Percentiles rank a stretch among this genome's conserved stretches.
Evolutionary conservation across 108 stramenopile species (phyloP).

Genomic region (Pseudonitzschia multistriata): DNA sequence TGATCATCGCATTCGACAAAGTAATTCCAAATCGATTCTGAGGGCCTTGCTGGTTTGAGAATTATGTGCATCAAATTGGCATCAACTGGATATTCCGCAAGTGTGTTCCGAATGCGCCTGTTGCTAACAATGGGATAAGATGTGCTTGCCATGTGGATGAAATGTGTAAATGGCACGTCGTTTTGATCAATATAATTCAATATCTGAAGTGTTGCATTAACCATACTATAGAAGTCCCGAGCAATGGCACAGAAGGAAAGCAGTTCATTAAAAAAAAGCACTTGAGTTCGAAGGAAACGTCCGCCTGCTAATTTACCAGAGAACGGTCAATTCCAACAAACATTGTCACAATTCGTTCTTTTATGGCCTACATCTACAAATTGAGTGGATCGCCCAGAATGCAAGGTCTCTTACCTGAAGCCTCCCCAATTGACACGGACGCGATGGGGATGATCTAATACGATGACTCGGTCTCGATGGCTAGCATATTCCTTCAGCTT

Average conservation of each 20-base stretch:
- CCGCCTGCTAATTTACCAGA: background rate
- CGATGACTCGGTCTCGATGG: conserved; percentile 47
- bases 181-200: conserved; percentile 50
- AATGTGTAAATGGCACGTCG: conserved; percentile 68
- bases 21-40: conserved; percentile 80
- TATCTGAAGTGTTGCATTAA: conserved; percentile 90
- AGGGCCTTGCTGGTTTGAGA: conserved; percentile 66
- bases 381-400: background rate
- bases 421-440: conserved; percentile 95
- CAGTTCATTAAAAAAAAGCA: too few relatives aligned
- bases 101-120: conserved; percentile 75
- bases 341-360: background rate
- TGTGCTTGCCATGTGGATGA: conserved; percentile 86
- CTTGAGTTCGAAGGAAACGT: too few relatives aligned
- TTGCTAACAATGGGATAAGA: conserved; percentile 92
- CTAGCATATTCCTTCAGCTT: conserved; percentile 64
- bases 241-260: background rate
- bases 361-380: background rate
- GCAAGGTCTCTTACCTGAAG: conserved; percentile 33
- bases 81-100: conserved; percentile 82
- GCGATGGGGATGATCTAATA: conserved; percentile 65
- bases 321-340: background rate
- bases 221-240: conserved; percentile 46
- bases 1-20: conserved; percentile 95
- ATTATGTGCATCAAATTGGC: conserved; percentile 82